Conservation (phyloP, 352 stramenopile genomes). For the Thalassiosira mediterranea region DNA sequence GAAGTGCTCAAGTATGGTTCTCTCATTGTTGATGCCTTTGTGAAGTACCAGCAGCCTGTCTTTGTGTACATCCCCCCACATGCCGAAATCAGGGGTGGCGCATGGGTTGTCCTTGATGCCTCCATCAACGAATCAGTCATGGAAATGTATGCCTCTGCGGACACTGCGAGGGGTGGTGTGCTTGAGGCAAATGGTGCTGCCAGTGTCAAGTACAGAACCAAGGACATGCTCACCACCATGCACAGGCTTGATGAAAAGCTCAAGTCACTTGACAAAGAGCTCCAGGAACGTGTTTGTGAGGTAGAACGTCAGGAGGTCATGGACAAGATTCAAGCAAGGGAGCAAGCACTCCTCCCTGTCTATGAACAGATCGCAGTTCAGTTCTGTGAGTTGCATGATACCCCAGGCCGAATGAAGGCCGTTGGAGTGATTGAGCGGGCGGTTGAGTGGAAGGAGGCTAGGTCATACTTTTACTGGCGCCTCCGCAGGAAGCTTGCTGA, state of each 20-base stretch:
- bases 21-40: constrained; percentile 99
- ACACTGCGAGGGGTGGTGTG: constrained; percentile 93
- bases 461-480: constrained; percentile 98
- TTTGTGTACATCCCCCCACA: constrained; percentile 99
- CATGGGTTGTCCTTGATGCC: constrained; percentile 99
- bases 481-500: constrained; percentile 96
- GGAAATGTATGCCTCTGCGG: constrained; percentile 99
- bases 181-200: constrained; percentile 98
- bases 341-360: constrained; percentile 93
- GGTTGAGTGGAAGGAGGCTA: constrained; percentile 93
- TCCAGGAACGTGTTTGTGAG: constrained; percentile 79
- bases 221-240: constrained; percentile 96
- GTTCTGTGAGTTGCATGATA: constrained; percentile 99
- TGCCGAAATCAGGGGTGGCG: constrained; percentile 97
- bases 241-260: constrained; percentile 96
- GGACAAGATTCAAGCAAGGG: constrained; percentile 88
- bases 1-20: constrained; percentile 99
- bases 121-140: constrained; percentile 99
- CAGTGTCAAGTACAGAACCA: constrained; percentile 99
- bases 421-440: constrained; percentile 97
- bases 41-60: constrained; percentile 98
- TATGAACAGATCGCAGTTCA: constrained; percentile 97
- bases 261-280: constrained; percentile 85
- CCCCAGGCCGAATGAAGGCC: constrained; percentile 98
- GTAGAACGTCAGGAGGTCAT: constrained; percentile 71